Percentiles rank a stretch among this genome's conserved stretches.
phyloP scores from a whole-genome alignment of 176 grass and related monocot genomes.

The Carex parvula region DNA sequence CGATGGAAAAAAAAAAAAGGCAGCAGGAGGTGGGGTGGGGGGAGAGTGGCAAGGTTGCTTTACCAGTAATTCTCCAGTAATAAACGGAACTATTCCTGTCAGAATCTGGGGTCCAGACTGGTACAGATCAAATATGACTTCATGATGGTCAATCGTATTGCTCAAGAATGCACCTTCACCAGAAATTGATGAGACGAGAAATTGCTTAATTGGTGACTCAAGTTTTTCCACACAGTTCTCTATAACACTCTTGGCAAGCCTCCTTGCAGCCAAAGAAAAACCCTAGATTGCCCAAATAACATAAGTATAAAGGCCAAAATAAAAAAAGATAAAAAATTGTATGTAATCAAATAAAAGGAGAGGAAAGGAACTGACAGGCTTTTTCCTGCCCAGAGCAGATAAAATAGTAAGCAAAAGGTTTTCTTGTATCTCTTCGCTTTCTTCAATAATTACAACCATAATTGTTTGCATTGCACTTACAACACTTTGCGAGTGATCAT shows the following conservation, averaged over 20 bases:
- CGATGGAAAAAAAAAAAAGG: not conserved
- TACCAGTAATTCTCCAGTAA: conserved; percentile 98
- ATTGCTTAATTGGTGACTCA: conserved; percentile 77
- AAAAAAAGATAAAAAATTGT: not conserved
- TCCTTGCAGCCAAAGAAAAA: conserved; percentile 54
- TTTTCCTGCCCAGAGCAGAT: conserved; percentile 75
- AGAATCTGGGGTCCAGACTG: conserved; percentile 84
- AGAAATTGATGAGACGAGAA: conserved; percentile 76
- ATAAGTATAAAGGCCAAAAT: conserved; percentile 1
- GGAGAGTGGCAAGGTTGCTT: not conserved
- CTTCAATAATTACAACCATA: conserved; percentile 91
- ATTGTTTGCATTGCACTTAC: conserved; percentile 88
- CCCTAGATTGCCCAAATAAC: conserved; percentile 4
- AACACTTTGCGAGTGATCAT: conserved; percentile 68
- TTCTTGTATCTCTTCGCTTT: conserved; percentile 85
- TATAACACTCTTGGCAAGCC: conserved; percentile 73
- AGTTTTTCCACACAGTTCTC: conserved; percentile 80
- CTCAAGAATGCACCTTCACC: conserved; percentile 62
- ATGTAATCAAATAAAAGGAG: not conserved
- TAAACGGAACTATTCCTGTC: conserved; percentile 72
- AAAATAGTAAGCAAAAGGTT: conserved; percentile 62
- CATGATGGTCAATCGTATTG: conserved; percentile 65
- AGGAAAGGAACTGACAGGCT: conserved; percentile 55
- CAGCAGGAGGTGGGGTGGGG: not conserved
- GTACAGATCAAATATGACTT: conserved; percentile 82